Evolutionary conservation across 176 grass and related monocot genomes (phyloP).

Genomic region (Cymbopogon citratus): DNA sequence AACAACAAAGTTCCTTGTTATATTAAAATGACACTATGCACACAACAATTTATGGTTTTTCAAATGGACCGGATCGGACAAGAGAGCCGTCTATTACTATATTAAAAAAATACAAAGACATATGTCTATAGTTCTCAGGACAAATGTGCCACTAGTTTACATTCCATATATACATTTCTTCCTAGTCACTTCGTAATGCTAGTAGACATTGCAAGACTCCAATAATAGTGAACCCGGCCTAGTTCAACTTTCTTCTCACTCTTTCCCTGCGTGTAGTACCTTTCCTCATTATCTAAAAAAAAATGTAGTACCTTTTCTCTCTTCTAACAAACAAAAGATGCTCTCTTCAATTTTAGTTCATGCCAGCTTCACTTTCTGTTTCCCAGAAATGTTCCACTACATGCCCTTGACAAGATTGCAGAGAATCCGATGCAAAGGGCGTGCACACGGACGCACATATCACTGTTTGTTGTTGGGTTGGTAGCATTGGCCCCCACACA

Average conservation of each 20-base stretch:
- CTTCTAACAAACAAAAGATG: background rate
- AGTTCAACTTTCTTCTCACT: background rate
- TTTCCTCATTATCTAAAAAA: no score
- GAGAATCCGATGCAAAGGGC: constrained; percentile 44
- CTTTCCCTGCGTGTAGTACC: no score
- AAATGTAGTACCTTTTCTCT: background rate
- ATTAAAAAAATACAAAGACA: no score
- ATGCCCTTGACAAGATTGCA: constrained; percentile 33
- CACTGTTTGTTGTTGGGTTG: constrained; percentile 18
- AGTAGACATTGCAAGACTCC: background rate
- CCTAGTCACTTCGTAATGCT: background rate
- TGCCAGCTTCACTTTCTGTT: background rate
- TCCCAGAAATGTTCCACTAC: background rate
- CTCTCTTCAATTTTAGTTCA: background rate
- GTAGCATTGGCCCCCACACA: background rate
- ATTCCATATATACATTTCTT: no score
- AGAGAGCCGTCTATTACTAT: no score
- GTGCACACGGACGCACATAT: background rate
- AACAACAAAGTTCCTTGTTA: no score
- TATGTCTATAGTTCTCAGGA: no score
- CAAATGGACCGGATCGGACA: no score
- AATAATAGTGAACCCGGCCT: background rate
- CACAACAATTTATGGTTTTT: no score
- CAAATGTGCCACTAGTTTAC: no score
- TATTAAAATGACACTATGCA: no score